Base-by-base conservation (phyloP, 768 basidiomycete species). In the Collybia mongolica region DNA sequence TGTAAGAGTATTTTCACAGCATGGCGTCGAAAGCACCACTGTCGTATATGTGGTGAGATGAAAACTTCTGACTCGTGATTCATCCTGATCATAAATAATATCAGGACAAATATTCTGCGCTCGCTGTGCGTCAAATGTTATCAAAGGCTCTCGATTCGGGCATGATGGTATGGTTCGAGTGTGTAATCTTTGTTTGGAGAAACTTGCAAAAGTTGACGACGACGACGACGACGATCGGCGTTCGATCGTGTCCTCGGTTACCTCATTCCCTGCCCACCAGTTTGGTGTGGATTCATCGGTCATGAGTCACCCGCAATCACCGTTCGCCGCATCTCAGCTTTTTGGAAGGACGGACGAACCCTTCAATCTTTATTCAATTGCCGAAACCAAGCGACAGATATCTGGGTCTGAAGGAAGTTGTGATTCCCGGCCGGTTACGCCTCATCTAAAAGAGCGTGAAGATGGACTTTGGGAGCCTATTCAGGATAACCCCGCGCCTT, bases 81-180 rank as follows among this genome's bases (percentile, higher is more conserved):
- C 24, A 26, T 26, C 32, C 14, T 32, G 14, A 32, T 32, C 32
- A 12, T 32, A 32, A 9, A 32, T 41, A 46, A 5, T 28, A 52
- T 26, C 41, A 89, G 95, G 95, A 26, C 95, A 97, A 67, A 95
- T 99, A 65, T 99, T 98, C 65, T 99, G 97, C 67, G 93, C 92
- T 26, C 83, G 93, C 7, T 99, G 97, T 66, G 94, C 97, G 2
- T 95, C 93, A 24, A 96, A 97, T 60, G 89, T 97, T 57, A 94
- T 98, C 67, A 95, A 94, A 57, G 95, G 93, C 14, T 79, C 85
- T 11, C 84, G 94, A 6, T 98, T 97, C 61, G 94, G 95, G 3
- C 88, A 93, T 53, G 89, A 96, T 46, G 93, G 93, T n/a, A 91
- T 90, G 82, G 81, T 99, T 45, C 83, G 97, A 48, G 89, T 97